Percentiles rank a stretch among this genome's conserved stretches.
Evolutionary conservation across 169 alveolate genomes (phyloP).

Genomic region (Plasmodium chabaudi): DNA sequence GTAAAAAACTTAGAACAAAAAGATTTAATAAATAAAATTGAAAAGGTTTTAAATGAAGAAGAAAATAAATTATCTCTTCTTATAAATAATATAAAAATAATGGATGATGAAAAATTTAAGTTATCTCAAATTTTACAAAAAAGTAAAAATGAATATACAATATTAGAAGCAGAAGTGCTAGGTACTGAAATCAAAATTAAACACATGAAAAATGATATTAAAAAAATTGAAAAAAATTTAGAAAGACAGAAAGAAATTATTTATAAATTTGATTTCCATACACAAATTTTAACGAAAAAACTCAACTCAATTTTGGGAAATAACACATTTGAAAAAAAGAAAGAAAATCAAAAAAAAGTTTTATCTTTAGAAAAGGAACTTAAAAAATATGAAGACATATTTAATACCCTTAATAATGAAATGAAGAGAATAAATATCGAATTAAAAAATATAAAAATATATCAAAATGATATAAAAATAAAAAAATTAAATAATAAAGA

Average conservation of each 20-base stretch:
- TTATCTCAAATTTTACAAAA: constrained; percentile 34
- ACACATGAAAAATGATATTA: constrained; percentile 62
- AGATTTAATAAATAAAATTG: constrained; percentile 43
- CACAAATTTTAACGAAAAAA: constrained; percentile 69
- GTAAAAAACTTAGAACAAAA: constrained; percentile 38
- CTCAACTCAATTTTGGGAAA: constrained; percentile 33
- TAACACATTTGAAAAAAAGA: constrained; percentile 62
- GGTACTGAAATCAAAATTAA: constrained; percentile 72
- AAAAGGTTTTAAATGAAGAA: constrained; percentile 20
- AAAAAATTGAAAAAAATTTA: constrained; percentile 59
- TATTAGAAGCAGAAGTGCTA: constrained; percentile 44
- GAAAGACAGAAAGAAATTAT: constrained; percentile 74
- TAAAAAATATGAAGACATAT: constrained; percentile 39
- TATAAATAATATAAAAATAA: constrained; percentile 18
- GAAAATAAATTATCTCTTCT: constrained; percentile 15
- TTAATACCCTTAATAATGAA: constrained; percentile 50
- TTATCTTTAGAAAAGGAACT: constrained; percentile 52
- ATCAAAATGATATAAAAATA: constrained; percentile 31
- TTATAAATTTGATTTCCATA: constrained; percentile 68
- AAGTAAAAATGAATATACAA: constrained; percentile 47
- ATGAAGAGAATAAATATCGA: constrained; percentile 60
- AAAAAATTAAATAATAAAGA: constrained; percentile 20
- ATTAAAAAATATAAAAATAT: constrained; percentile 45
- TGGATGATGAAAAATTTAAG: constrained; percentile 63
- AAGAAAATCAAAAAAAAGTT: constrained; percentile 68